Percentiles rank a stretch among this genome's conserved stretches.
Conservation (phyloP, 2,329 filamentous ascomycete genomes). For the Ceratocystis cubensis region DNA sequence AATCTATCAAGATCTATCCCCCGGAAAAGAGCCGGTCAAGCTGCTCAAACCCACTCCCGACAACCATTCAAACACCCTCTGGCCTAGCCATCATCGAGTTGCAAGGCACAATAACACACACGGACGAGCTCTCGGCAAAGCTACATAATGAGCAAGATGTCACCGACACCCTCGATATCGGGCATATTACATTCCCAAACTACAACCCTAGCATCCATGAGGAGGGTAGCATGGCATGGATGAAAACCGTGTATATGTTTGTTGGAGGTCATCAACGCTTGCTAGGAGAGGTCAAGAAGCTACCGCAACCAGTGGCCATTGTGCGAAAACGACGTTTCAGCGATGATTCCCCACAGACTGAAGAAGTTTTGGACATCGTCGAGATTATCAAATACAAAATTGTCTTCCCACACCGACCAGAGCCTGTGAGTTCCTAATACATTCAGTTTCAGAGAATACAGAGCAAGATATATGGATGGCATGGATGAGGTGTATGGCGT, state of each 20-base stretch:
- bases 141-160: slow-evolving; percentile 18
- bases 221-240: slow-evolving; percentile 56
- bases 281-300: slow-evolving; percentile 79
- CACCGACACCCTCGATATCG: slow-evolving; percentile 40
- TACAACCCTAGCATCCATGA: slow-evolving; percentile 44
- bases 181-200: slow-evolving; percentile 65
- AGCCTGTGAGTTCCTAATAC: slow-evolving; percentile 53
- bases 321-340: slow-evolving; percentile 45
- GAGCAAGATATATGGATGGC: not conserved
- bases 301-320: slow-evolving; percentile 67
- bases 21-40: slow-evolving; percentile 23
- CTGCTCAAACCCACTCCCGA: slow-evolving; percentile 51
- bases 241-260: slow-evolving; percentile 80
- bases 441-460: not conserved
- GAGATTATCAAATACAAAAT: slow-evolving; percentile 83
- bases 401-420: slow-evolving; percentile 69
- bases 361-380: slow-evolving; percentile 60
- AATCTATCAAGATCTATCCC: slow-evolving; percentile 32
- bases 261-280: slow-evolving; percentile 81
- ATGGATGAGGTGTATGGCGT: not conserved
- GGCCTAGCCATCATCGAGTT: slow-evolving; percentile 85
- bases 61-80: slow-evolving; percentile 75
- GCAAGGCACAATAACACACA: slow-evolving; percentile 69
- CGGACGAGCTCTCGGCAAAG: slow-evolving; percentile 37
- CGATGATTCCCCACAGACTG: slow-evolving; percentile 30